phyloP scores from a whole-genome alignment of 768 basidiomycete genomes.

The Termitomyces eurrhizus region DNA sequence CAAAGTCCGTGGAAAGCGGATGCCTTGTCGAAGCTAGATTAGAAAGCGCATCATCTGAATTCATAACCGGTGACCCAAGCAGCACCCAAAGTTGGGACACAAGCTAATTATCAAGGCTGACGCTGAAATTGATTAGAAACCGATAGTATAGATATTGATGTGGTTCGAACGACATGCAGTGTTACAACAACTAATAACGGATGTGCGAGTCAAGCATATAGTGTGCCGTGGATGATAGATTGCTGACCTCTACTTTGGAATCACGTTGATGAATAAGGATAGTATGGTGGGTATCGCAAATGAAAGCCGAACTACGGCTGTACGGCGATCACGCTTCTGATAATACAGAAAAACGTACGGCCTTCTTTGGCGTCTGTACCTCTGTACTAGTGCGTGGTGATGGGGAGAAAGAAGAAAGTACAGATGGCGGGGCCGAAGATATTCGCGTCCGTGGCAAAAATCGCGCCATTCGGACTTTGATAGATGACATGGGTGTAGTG shows the following conservation, averaged over 20 bases:
- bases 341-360: constrained; percentile 50
- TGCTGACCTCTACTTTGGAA: not conserved
- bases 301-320: not conserved
- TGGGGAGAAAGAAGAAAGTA: constrained; percentile 26
- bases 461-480: constrained; percentile 48
- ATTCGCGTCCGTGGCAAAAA: constrained; percentile 43
- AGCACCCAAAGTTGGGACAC: not conserved
- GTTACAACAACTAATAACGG: constrained; percentile 11
- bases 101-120: not conserved
- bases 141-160: not conserved
- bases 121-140: not conserved
- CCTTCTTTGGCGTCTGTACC: constrained; percentile 44
- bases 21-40: not conserved
- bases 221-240: not conserved
- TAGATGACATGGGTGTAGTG: constrained; percentile 14
- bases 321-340: constrained; percentile 10
- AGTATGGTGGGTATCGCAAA: constrained; percentile 16
- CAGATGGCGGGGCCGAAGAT: constrained; percentile 33
- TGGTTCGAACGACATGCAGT: constrained; percentile 5
- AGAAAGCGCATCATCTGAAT: not conserved
- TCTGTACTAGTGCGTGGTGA: constrained; percentile 38
- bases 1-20: not conserved
- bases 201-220: constrained; percentile 7
- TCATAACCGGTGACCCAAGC: not conserved
- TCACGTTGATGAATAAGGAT: constrained; percentile 16